These are phyloP conservation scores for Trichophaea hybrida DNA, from an alignment of 2,329 filamentous ascomycete genomes.

Conservation along the genomic window DNA sequence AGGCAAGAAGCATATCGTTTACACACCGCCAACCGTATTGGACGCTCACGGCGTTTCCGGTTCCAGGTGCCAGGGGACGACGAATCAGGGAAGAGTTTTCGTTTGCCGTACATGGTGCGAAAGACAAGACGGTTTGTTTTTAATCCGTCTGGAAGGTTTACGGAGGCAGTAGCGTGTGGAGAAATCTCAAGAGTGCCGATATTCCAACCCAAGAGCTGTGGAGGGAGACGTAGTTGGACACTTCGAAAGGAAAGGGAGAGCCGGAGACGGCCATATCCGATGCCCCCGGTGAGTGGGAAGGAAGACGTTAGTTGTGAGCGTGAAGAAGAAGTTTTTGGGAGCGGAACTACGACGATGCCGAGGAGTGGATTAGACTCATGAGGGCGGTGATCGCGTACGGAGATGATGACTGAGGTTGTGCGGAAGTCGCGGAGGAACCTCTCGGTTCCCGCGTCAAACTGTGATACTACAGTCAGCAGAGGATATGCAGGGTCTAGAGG, in stretches of 20 bases:
- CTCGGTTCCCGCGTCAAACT: slow-evolving; percentile 59
- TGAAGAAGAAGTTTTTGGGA: slow-evolving; percentile 46
- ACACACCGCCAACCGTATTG: slow-evolving; percentile 39
- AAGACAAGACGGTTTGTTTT: neutral
- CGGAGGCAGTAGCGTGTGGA: neutral
- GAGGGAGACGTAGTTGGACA: slow-evolving; percentile 46
- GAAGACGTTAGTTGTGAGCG: slow-evolving; percentile 50
- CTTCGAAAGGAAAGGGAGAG: slow-evolving; percentile 63
- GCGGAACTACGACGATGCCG: slow-evolving; percentile 53
- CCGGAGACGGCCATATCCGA: slow-evolving; percentile 54
- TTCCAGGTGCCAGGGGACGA: neutral
- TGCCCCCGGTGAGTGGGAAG: slow-evolving; percentile 53
- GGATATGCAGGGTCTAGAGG: neutral
- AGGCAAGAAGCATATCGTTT: slow-evolving; percentile 46
- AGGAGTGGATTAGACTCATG: slow-evolving; percentile 55
- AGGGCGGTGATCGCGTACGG: slow-evolving; percentile 51
- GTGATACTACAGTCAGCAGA: neutral
- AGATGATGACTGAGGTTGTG: slow-evolving; percentile 51
- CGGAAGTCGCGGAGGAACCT: slow-evolving; percentile 55
- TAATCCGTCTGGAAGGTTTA: neutral
- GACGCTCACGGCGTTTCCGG: neutral
- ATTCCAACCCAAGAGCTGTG: slow-evolving; percentile 46
- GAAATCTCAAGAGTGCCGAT: slow-evolving; percentile 49
- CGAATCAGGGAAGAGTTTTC: neutral
- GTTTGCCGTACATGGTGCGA: slow-evolving; percentile 2